Evolutionary conservation across 1,139 yeast genomes (phyloP).

Genomic region (Pneumocystis sp.): DNA sequence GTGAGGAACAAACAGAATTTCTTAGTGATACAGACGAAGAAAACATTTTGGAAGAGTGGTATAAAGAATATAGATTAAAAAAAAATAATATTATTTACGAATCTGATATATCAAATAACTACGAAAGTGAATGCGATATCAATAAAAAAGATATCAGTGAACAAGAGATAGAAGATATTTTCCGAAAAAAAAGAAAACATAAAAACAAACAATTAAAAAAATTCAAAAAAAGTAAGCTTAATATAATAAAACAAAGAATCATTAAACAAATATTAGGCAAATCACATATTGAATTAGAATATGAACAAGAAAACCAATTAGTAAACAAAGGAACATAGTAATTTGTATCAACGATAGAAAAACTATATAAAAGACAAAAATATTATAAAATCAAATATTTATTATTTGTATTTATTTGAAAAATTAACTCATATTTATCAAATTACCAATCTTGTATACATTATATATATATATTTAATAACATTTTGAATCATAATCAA

Average conservation of each 20-base stretch:
- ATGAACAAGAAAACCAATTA: not conserved
- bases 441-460: too few species aligned
- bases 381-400: not conserved
- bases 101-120: not conserved
- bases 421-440: too few species aligned
- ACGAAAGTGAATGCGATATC: not conserved
- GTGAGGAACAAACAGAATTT: slow-evolving; percentile 22
- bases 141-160: not conserved
- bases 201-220: not conserved
- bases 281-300: not conserved
- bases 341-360: not conserved
- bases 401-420: not conserved
- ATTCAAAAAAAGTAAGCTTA: not conserved
- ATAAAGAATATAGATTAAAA: not conserved
- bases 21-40: slow-evolving; percentile 28
- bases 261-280: not conserved
- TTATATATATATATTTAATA: not conserved
- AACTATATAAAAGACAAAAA: not conserved
- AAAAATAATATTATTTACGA: not conserved
- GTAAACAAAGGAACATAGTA: not conserved
- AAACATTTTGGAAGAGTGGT: not conserved
- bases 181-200: not conserved
- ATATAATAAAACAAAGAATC: not conserved
- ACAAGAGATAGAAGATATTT: not conserved
- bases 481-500: not conserved